Evolutionary conservation across 441 rosid species (phyloP), one percentile per base, ranked within the genome.

Genomic region (Isatis lusitanica): DNA sequence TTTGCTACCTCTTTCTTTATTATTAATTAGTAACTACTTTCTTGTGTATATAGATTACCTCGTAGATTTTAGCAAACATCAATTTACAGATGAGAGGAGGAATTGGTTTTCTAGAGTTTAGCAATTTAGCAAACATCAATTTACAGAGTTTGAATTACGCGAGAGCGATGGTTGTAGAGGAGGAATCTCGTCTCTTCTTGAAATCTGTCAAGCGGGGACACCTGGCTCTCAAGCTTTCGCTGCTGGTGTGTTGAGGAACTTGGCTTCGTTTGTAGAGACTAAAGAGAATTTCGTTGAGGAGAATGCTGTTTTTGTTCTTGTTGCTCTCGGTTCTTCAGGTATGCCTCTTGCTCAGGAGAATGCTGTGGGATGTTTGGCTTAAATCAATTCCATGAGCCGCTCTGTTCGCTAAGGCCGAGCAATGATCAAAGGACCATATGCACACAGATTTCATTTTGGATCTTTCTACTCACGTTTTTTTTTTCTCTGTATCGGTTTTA

Each of bases 151-250:
- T n/a, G n/a, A n/a, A n/a, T n/a, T n/a, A 89, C 68, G 97, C 92
- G 0, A 86, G 97, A 70, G 90, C 94, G 0, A 86, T 94, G 97
- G 96, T 9, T 88, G 85, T 9, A 83, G 98, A 82, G 97, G 99
- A 43, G 97, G 97, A 24, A 82, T 94, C 81, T 88, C 91, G 9
- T 87, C 97, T 39, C 79, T 94, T 0, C 68, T 94, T 50, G 93
- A 92, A 65, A 92, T 90, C 76, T 92, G 97, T 73, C 85, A 79
- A 73, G 88, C 55, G 1, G 98, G 99, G 5, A 94, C 93, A 1
- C 97, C 97, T 4, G 90, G 85, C 30, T 88, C 98, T 0, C 99
- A 90, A 63, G 97, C 86, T 48, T 88, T 86, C 57, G 99, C 98
- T 0, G 94, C 94, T 1, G 94, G 92, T 2, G 99, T 91, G 6